Base-by-base conservation (phyloP, 2,329 filamentous ascomycete genomes). In the Neoascochyta sp. region DNA sequence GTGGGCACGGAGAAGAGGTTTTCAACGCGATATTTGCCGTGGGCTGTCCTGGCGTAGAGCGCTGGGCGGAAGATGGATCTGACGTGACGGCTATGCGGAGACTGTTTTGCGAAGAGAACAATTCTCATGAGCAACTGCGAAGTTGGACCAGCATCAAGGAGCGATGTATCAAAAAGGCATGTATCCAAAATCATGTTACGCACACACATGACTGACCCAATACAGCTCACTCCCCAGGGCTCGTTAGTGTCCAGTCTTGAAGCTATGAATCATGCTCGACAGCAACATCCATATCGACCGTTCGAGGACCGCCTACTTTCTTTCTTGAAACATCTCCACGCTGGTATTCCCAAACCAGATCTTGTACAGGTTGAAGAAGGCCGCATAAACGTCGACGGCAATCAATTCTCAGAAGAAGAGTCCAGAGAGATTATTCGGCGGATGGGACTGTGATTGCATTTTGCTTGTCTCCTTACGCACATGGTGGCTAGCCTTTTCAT, bases 321-420 rank as follows among this genome's bases (percentile, higher is more conserved):
- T 0, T 71, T 70, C 34, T 41, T 78, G 5, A 41, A 53, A 1
- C 51, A 60, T 16, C 49, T 77, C 9, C 63, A 73, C 35, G 47
- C 58, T 3, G 57, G 53, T 5, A 50, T 73, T 11, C 52, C 67
- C 12, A 54, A 62, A 17, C 75, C 75, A 0, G 57, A 76, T 12
- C 61, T 78, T 1, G 46, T 67, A 1, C 74, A 77, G 40, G 57
- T 78, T 4, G 73, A 77, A 40, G 61, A 60, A 15, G 70, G 71
- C 1, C 54, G 64, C 3, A 55, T 63, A 24, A 57, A 51, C 8
- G 50, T 61, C 12, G 43, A 62, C 19, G 45, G 46, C 4, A 52
- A 45, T 18, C 53, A 59, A 24, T 46, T 62, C 6, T 45, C 52
- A 0, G 55, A 57, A 18, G 34, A 27, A 5, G 57, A 60, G 1